Evolutionary conservation across 2,329 filamentous ascomycete species (phyloP), one percentile per base, ranked within the genome.

Genomic region (Neoarthrinium moseri): DNA sequence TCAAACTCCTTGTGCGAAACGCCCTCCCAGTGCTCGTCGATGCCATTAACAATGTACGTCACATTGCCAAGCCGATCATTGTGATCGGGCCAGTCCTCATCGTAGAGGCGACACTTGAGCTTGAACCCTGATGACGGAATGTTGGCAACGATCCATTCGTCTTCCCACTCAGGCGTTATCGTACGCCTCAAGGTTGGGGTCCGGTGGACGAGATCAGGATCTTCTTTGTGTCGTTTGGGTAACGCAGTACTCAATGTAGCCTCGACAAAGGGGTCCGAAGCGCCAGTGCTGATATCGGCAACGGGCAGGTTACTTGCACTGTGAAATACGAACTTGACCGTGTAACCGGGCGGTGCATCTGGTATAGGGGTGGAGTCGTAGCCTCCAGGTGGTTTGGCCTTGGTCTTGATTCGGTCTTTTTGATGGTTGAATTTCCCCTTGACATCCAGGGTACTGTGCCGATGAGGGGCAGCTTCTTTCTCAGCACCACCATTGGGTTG

Each of bases 51-150:
- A 15, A 78, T 68, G 44, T 96, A 72, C 37, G 90, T 90, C 4
- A 89, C 89, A 59, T 94, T 95, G 10, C 92, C 92, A 17, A 97
- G 76, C 21, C 89, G 79, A 67, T 97, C 92, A 61, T 97, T 87
- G 53, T 87, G 82, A 62, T 96, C 89, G 2, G 85, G 81, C 26
- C 84, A 83, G 66, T 97, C 92, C 64, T 97, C 92, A 59, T 97
- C 92, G 67, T 91, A 95, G 15, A 97, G 69, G 43, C 89, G 80
- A 50, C 89, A 90, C 63, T 96, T 96, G 55, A 97, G 76, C 46
- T 77, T 79, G 69, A 96, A 95, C 4, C 91, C 91, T 0, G 79
- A 81, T 0, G 84, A 73, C 0, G 92, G 91, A 2, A 96, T 78
- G 55, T 96, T 95, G 50, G 89, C 89, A 20, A 97, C 86, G 18